Evolutionary conservation across 163 green algal genomes (phyloP), one percentile per base, ranked within the genome.

Genomic region (Botryococcus braunii): DNA sequence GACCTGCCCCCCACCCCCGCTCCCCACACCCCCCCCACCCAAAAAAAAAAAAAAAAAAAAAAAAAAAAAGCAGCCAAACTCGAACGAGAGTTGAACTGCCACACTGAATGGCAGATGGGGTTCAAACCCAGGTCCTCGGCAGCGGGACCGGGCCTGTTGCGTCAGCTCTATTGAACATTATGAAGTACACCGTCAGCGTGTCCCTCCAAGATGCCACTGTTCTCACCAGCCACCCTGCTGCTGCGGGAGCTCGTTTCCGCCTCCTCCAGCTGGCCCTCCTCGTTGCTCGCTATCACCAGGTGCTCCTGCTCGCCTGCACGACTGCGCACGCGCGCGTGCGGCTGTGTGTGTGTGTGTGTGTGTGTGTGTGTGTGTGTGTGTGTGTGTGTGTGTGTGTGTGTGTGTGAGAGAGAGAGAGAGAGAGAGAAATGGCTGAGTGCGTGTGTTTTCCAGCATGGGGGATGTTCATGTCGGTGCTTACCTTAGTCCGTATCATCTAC

Each of bases 181-280:
- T 64, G n/a, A 7, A 17, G 56, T 8, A 21, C 9, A 29, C 56
- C 41, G 34, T 64, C 7, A 35, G 34, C 34, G 1, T 29, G 3
- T 52, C 43, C 13, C 43, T 52, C 13, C 43, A 63, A 34, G 56
- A 46, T 31, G 40, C 41, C 23, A 35, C 62, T n/a, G 29, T 31
- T 2, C 78, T 93, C 27, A 77, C 71, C 7, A 74, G 69, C 27
- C 85, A 91, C 77, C 82, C 87, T 27, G 79, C 86, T 13, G 78
- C 85, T 34, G 62, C 57, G 1, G 79, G 74, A 0, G 55, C 82
- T 17, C 69, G 73, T 34, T 89, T 88, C 77, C 76, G 85, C 27
- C 75, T 89, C 64, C 62, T 83, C 57, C 62, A 55, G 13, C 70
- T 88, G 40, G 76, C 62, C 9, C 68, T 89, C 60, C 49, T 48